Evolutionary conservation across 768 basidiomycete species (phyloP).

Genomic region (Galerina sulciceps): DNA sequence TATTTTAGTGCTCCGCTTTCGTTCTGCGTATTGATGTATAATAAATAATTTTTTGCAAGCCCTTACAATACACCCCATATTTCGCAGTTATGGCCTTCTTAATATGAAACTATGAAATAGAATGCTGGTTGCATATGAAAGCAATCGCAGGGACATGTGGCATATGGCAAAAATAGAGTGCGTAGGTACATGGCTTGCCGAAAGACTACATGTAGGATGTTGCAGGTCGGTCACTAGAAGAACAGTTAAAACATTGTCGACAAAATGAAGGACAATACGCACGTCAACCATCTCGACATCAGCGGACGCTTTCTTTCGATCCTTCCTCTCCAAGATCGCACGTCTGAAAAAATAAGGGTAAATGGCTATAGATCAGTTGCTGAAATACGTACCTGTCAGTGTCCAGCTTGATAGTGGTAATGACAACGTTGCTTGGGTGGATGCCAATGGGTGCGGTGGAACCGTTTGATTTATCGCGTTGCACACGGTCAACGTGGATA

Average conservation of each 20-base stretch:
- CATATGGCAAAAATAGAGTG: slow-evolving; percentile 36
- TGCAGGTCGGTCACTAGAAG: slow-evolving; percentile 38
- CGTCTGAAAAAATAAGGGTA: slow-evolving; percentile 47
- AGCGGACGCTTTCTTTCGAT: slow-evolving; percentile 69
- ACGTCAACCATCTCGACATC: slow-evolving; percentile 87
- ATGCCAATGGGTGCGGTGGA: slow-evolving; percentile 92
- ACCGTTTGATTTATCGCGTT: slow-evolving; percentile 97
- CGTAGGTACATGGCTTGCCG: slow-evolving; percentile 67
- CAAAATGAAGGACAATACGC: slow-evolving; percentile 34
- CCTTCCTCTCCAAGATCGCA: slow-evolving; percentile 87
- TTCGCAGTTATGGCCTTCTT: slow-evolving; percentile 3
- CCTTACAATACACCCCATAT: slow-evolving; percentile 3
- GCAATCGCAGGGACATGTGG: slow-evolving; percentile 1
- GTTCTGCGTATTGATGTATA: background rate
- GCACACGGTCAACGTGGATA: slow-evolving; percentile 97
- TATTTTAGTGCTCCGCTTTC: slow-evolving; percentile 61
- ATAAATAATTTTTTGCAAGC: background rate
- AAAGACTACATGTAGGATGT: slow-evolving; percentile 17
- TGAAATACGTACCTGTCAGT: slow-evolving; percentile 71
- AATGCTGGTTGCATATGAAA: slow-evolving; percentile 7
- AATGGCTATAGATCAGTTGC: background rate
- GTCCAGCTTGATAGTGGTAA: slow-evolving; percentile 90
- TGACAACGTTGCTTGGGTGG: slow-evolving; percentile 96
- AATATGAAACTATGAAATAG: slow-evolving; percentile 9
- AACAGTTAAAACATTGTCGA: background rate